Evolutionary conservation across 495 filamentous ascomycete genomes (phyloP).

Genomic region (Neurospora sublineolata): DNA sequence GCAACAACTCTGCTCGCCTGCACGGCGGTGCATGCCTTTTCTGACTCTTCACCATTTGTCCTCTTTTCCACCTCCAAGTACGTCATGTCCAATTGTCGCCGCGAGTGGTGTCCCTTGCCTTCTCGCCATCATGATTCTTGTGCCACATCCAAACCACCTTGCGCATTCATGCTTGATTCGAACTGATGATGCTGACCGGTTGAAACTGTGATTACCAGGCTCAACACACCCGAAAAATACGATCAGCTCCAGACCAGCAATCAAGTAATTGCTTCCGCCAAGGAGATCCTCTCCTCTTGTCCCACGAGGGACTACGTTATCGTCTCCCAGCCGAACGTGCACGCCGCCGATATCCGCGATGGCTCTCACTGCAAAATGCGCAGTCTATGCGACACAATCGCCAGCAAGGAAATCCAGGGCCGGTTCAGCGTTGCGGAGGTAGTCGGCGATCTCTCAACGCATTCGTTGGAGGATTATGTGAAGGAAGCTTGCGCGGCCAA

Average conservation of each 20-base stretch:
- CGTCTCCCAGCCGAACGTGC: constrained; percentile 65
- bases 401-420: constrained; percentile 10
- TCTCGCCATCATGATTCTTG: neutral
- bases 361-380: constrained; percentile 19
- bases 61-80: constrained; percentile 72
- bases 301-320: constrained; percentile 70
- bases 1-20: constrained; percentile 51
- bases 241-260: constrained; percentile 34
- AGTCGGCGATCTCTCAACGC: constrained; percentile 42
- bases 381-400: constrained; percentile 19
- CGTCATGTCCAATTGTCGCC: constrained; percentile 16
- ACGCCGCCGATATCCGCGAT: constrained; percentile 50
- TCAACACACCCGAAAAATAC: constrained; percentile 16
- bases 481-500: constrained; percentile 20
- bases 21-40: constrained; percentile 57
- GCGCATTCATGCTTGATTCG: neutral
- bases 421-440: constrained; percentile 47
- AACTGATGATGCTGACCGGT: neutral
- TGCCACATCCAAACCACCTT: neutral
- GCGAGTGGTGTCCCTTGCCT: neutral
- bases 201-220: constrained; percentile 16
- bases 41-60: constrained; percentile 78
- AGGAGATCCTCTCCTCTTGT: constrained; percentile 49
- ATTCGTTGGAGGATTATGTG: constrained; percentile 25
- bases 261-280: constrained; percentile 27